Evolutionary conservation across 495 filamentous ascomycete genomes (phyloP).

Genomic region (Penicillium diatomitis): DNA sequence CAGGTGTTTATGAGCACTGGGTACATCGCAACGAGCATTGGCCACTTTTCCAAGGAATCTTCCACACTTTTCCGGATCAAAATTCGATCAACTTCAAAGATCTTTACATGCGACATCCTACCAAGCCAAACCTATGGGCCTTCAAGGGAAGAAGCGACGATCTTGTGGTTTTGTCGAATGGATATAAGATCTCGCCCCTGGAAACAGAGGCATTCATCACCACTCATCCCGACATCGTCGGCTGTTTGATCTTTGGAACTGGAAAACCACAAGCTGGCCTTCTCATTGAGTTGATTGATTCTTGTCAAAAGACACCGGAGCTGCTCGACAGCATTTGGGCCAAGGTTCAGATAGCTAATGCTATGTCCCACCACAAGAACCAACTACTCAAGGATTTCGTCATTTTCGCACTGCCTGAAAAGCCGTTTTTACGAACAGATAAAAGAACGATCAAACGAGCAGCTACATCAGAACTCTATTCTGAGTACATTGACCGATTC

Average conservation of each 20-base stretch:
- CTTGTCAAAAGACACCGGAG: not conserved
- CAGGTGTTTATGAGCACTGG: slow-evolving; percentile 1
- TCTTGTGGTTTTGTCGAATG: slow-evolving; percentile 1
- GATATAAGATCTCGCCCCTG: slow-evolving; percentile 1
- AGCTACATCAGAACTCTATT: not conserved
- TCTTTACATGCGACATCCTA: not conserved
- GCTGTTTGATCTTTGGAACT: slow-evolving; percentile 1
- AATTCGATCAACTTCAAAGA: slow-evolving; percentile 2
- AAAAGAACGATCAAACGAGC: not conserved
- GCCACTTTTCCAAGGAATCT: slow-evolving; percentile 1
- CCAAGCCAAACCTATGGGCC: not conserved
- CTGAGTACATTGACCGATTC: not conserved
- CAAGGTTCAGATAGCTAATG: not conserved
- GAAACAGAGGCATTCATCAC: slow-evolving; percentile 3
- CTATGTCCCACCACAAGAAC: not conserved
- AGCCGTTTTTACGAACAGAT: slow-evolving; percentile 1
- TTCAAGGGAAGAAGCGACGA: slow-evolving; percentile 2
- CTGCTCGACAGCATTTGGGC: not conserved
- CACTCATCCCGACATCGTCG: not conserved
- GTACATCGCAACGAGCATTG: slow-evolving; percentile 2
- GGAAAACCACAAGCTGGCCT: not conserved
- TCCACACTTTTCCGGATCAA: slow-evolving; percentile 1
- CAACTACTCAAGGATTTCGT: slow-evolving; percentile 1
- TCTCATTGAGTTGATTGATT: slow-evolving; percentile 1
- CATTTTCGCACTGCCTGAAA: not conserved